A percentile compares a stretch with the other conserved stretches of the same genome.
Conservation (phyloP, 345 rosid genomes). For the Iberis pinnata region DNA sequence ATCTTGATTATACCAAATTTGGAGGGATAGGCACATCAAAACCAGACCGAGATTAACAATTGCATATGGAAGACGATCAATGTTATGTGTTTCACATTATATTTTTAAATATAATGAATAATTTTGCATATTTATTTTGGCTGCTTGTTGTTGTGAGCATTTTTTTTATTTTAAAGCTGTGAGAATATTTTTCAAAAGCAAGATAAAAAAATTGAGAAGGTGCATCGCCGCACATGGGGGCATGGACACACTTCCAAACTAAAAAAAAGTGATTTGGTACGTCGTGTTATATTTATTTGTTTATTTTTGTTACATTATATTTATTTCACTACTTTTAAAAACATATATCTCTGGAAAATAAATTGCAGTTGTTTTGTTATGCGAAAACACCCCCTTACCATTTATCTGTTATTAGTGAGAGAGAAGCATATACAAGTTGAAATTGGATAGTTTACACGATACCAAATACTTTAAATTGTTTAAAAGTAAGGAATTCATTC, state of each 20-base stretch:
- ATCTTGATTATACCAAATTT: too few species aligned
- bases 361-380: conserved; percentile 2
- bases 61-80: too few species aligned
- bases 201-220: conserved; percentile 10
- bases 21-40: too few species aligned
- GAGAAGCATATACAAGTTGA: too few species aligned
- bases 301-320: conserved; percentile 1
- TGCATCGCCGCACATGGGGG: conserved; percentile 29
- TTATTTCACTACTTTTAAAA: neutral
- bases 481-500: too few species aligned
- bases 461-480: too few species aligned
- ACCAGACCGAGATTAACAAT: too few species aligned
- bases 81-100: too few species aligned
- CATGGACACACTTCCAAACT: conserved; percentile 22
- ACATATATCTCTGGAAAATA: neutral
- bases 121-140: conserved; percentile 1
- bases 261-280: conserved; percentile 18
- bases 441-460: too few species aligned
- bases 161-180: too few species aligned
- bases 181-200: conserved; percentile 10
- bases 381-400: conserved; percentile 23
- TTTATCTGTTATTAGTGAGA: conserved; percentile 23
- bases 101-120: too few species aligned
- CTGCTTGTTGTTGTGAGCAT: conserved; percentile 24
- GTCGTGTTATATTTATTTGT: conserved; percentile 6